phyloP scores from a whole-genome alignment of 2,329 filamentous ascomycete species.

The Teratosphaeria zuluensis region DNA sequence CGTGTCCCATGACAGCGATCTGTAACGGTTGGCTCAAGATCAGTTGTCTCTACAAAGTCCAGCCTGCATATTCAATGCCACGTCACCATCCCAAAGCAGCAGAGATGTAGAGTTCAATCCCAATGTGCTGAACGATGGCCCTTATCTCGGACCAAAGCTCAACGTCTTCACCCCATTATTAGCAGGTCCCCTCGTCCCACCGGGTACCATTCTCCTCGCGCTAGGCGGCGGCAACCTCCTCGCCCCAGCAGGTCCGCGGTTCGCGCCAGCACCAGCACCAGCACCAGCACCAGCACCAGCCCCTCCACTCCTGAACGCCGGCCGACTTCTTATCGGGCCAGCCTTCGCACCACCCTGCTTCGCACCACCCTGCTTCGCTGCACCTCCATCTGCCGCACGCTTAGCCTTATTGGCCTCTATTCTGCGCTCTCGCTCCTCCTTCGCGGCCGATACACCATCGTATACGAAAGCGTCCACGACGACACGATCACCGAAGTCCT shows the following conservation, averaged over 20 bases:
- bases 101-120: no score
- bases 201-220: not conserved
- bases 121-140: not conserved
- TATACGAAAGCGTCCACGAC: conserved; percentile 14
- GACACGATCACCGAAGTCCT: conserved; percentile 14
- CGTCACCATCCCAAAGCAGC: no score
- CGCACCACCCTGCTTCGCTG: not conserved
- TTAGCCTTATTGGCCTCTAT: not conserved
- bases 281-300: not conserved
- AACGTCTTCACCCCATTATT: not conserved
- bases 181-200: not conserved
- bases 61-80: no score
- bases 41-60: no score
- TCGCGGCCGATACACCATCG: conserved; percentile 8
- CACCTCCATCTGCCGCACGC: not conserved
- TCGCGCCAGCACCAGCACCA: not conserved
- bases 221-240: not conserved
- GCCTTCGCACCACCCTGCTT: not conserved
- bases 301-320: not conserved
- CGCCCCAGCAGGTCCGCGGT: not conserved
- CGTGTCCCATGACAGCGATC: no score
- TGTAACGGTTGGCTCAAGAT: no score
- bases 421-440: conserved; percentile 5
- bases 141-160: not conserved
- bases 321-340: not conserved